Evolutionary conservation across 208 protist genomes (phyloP).

Genomic region (Herpetomonas tarakana): DNA sequence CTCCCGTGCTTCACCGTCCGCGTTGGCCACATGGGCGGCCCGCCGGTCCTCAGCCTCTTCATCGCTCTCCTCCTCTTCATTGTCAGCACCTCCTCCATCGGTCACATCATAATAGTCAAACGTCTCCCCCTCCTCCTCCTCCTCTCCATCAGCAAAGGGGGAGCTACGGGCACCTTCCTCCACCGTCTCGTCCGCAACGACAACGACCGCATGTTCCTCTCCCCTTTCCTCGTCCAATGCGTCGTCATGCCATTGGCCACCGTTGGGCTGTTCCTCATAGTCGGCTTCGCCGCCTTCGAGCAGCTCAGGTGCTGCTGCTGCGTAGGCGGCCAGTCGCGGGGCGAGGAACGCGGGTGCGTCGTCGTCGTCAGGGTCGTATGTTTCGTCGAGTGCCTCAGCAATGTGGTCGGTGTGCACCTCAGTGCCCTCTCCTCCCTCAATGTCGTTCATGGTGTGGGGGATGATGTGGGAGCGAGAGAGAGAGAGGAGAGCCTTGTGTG

Average conservation of each 20-base stretch:
- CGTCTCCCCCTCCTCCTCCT: neutral
- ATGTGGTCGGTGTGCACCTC: neutral
- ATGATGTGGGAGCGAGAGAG: too few species aligned
- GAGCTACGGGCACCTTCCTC: conserved; percentile 7
- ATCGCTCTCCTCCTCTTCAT: conserved; percentile 3
- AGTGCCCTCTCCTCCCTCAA: too few species aligned
- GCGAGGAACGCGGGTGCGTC: conserved; percentile 41
- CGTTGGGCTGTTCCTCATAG: conserved; percentile 10
- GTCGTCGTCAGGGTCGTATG: conserved; percentile 15
- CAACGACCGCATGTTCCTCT: neutral
- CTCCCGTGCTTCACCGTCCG: neutral
- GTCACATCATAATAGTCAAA: too few species aligned
- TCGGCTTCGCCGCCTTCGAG: conserved; percentile 6
- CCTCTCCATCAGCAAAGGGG: neutral
- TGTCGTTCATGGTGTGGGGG: too few species aligned
- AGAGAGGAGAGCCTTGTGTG: too few species aligned
- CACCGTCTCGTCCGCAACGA: neutral
- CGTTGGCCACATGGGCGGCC: neutral
- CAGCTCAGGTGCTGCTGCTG: neutral
- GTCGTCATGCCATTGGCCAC: conserved; percentile 5
- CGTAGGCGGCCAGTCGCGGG: conserved; percentile 43
- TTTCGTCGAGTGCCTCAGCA: conserved; percentile 14
- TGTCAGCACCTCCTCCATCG: neutral
- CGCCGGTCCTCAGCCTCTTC: conserved; percentile 15
- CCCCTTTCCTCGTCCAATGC: neutral